Base-by-base conservation (phyloP, 768 basidiomycete species). In the Mycena maculata region DNA sequence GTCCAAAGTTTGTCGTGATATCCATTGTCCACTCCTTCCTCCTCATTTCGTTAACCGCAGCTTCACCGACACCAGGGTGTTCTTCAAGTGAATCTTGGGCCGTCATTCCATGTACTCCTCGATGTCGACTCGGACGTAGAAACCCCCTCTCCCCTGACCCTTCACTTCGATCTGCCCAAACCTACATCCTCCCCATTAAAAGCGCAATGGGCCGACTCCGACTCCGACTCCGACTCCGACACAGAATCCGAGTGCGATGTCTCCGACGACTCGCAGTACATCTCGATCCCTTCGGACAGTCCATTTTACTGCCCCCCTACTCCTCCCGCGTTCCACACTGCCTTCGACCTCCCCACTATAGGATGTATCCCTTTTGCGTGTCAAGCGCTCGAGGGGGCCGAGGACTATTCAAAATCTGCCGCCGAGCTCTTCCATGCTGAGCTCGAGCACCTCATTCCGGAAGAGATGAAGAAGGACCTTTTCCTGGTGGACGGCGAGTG, bases 181-280 rank as follows among this genome's bases (percentile, higher is more conserved):
- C 30, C 57, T 28, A 31, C 63, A 8, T 60, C 55, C 7, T 58
- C 63, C 48, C 64, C 63, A 39, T 22, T 60, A 12, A n/a, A 27
- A 39, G 8, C 33, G 13, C 41, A 41, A 36, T 65, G 67, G 50
- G 27, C 53, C 45, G 71, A 72, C 57, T 65, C 58, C 18, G 64
- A 67, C 54, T 68, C 65, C 18, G 66, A 67, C 28, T 59, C 57
- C 28, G 69, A 64, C n/a, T 60, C 62, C 12, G 66, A 65, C 31
- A 3, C 48, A 4, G 58, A 62, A 18, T 20, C 36, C 23, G 57
- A 61, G 4, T 39, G n/a, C 4, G 39, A 30, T 0, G 15, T 31
- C 38, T n/a, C 20, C 27, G 56, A 63, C 31, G 69, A 67, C 42
- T 28, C 64, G 25, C 69, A 71, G 38, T 52, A 44, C 54, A 71